These are phyloP conservation scores for Polysphondylium violaceum DNA, from an alignment of 78 protist species.

Conservation along the genomic window DNA sequence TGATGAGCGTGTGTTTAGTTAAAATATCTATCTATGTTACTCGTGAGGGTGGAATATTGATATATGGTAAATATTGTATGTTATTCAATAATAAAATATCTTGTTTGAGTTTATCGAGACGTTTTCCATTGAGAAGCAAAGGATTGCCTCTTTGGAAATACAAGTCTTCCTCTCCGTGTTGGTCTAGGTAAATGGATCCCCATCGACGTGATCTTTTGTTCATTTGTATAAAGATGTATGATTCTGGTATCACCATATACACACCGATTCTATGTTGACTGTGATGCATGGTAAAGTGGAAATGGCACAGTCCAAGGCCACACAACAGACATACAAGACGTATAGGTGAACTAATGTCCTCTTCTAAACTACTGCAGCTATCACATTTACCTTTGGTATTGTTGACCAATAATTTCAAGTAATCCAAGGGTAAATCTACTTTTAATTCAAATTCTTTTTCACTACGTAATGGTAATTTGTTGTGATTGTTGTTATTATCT, in stretches of 20 bases:
- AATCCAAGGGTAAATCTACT: neutral
- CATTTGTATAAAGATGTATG: neutral
- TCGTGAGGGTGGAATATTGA: too few relatives aligned
- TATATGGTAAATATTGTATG: neutral
- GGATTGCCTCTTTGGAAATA: constrained; percentile 44
- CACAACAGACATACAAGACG: constrained; percentile 16
- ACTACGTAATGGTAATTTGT: neutral
- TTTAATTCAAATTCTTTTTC: neutral
- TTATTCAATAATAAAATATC: constrained; percentile 19
- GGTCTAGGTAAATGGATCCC: constrained; percentile 37
- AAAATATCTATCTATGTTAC: too few relatives aligned
- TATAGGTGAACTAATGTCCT: too few relatives aligned
- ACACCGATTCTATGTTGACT: constrained; percentile 15
- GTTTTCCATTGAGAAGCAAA: neutral
- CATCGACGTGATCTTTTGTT: neutral
- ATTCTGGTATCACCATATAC: neutral
- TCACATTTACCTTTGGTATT: too few relatives aligned
- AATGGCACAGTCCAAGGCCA: neutral
- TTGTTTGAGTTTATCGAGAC: constrained; percentile 8
- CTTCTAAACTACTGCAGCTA: too few relatives aligned
- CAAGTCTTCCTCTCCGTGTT: constrained; percentile 41
- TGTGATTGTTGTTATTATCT: neutral
- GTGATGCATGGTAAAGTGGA: neutral
- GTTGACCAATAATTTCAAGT: constrained; percentile 21
- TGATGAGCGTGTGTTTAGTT: too few relatives aligned